A percentile compares a stretch with the other conserved stretches of the same genome.
These are phyloP conservation scores for Trichoderma orchidacearum DNA, from an alignment of 495 filamentous ascomycete species.

Conservation along the genomic window DNA sequence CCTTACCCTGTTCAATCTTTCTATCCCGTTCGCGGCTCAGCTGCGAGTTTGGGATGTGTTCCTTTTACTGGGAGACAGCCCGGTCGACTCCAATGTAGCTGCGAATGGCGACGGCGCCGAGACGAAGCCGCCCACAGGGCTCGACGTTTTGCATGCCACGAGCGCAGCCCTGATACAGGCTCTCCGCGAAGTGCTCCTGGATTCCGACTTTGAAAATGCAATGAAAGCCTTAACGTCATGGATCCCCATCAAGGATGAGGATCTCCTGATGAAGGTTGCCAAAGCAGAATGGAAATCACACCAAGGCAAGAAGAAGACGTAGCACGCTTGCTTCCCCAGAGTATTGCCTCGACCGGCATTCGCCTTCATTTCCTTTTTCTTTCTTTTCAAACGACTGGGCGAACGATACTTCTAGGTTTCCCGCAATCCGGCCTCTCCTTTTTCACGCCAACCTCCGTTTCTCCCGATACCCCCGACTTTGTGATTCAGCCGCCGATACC, in stretches of 20 bases:
- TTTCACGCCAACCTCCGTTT: not conserved
- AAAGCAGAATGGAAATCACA: conserved; percentile 80
- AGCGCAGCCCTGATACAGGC: conserved; percentile 86
- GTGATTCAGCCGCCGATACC: not conserved
- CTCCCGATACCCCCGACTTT: not conserved
- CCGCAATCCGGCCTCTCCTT: not conserved
- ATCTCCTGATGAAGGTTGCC: conserved; percentile 89
- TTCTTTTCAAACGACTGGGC: not conserved
- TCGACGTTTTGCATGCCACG: conserved; percentile 85
- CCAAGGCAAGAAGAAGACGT: conserved; percentile 20
- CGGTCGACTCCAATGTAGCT: conserved; percentile 3
- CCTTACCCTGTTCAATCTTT: conserved; percentile 93
- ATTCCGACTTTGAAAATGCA: conserved; percentile 90
- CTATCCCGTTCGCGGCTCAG: conserved; percentile 89
- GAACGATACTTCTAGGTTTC: not conserved
- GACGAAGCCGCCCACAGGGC: conserved; percentile 28
- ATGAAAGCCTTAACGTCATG: conserved; percentile 97
- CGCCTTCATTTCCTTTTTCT: not conserved
- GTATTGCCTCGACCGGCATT: not conserved
- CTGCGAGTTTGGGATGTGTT: conserved; percentile 99
- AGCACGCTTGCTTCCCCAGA: conserved; percentile 6
- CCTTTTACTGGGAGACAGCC: conserved; percentile 80
- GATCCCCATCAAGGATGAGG: conserved; percentile 91
- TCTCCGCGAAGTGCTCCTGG: conserved; percentile 78
- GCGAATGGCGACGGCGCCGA: not conserved